phyloP scores from a whole-genome alignment of 441 rosid species.

The Jatropha podagrica region DNA sequence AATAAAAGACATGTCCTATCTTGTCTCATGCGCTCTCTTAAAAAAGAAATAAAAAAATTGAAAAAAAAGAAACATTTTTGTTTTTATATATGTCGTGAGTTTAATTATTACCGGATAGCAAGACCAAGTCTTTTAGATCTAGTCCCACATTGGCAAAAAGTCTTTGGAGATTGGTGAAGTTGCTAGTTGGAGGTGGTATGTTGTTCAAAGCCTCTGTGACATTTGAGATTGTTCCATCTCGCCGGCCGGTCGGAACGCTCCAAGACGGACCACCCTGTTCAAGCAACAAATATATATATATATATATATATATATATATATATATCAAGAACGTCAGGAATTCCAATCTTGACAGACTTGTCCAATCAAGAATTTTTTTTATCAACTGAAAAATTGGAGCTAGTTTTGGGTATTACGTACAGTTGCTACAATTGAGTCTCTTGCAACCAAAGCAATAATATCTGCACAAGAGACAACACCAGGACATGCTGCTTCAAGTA shows the following conservation, averaged over 20 bases:
- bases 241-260: constrained; percentile 72
- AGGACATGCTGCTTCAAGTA: constrained; percentile 68
- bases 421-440: constrained; percentile 61
- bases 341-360: too few relatives aligned
- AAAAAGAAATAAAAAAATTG: too few relatives aligned
- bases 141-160: constrained; percentile 63
- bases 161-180: constrained; percentile 49
- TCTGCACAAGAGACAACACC: constrained; percentile 84
- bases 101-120: constrained; percentile 47
- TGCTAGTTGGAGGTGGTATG: constrained; percentile 62
- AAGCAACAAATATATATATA: neutral
- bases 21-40: too few relatives aligned
- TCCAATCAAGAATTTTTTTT: too few relatives aligned
- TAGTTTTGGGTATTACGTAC: constrained; percentile 35
- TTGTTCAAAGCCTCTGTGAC: constrained; percentile 43
- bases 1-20: too few relatives aligned
- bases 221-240: constrained; percentile 70
- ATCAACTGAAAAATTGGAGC: neutral
- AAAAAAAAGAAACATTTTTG: too few relatives aligned
- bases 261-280: constrained; percentile 80
- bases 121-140: constrained; percentile 59
- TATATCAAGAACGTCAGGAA: too few relatives aligned
- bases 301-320: too few relatives aligned
- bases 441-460: constrained; percentile 54
- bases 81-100: too few relatives aligned